A percentile compares a stretch with the other conserved stretches of the same genome.
Evolutionary conservation across 2,329 filamentous ascomycete species (phyloP).

Genomic region (Cladosporium austrohemisphaericum): DNA sequence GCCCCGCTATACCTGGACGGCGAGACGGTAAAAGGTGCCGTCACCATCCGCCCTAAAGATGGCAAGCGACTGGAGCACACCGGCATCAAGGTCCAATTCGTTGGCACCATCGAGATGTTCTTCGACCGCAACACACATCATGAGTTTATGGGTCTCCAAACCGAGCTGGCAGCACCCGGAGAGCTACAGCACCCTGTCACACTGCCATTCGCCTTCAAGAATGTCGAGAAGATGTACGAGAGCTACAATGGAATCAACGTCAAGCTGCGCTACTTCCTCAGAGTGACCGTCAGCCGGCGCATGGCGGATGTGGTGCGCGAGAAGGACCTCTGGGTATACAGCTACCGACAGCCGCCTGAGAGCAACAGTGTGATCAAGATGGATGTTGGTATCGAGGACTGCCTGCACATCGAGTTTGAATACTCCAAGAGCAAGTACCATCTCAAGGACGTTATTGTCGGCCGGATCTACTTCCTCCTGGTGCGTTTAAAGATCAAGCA

Average conservation of each 20-base stretch:
- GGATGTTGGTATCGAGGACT: slow-evolving; percentile 99
- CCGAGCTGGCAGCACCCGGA: slow-evolving; percentile 92
- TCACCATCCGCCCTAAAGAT: slow-evolving; percentile 94
- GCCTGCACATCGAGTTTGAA: slow-evolving; percentile 97
- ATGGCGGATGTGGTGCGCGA: slow-evolving; percentile 98
- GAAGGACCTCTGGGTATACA: slow-evolving; percentile 99
- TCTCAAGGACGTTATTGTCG: slow-evolving; percentile 97
- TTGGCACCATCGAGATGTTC: slow-evolving; percentile 99
- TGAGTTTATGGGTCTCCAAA: slow-evolving; percentile 94
- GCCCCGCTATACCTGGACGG: slow-evolving; percentile 96
- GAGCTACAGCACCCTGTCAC: slow-evolving; percentile 98
- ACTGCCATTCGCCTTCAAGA: slow-evolving; percentile 99
- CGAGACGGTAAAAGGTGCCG: slow-evolving; percentile 93
- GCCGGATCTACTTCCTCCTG: slow-evolving; percentile 95
- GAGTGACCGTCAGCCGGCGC: slow-evolving; percentile 90
- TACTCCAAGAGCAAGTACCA: slow-evolving; percentile 99
- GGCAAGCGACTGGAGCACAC: slow-evolving; percentile 97
- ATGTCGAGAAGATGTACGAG: slow-evolving; percentile 99
- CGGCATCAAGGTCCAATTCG: slow-evolving; percentile 99
- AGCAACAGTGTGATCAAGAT: slow-evolving; percentile 99
- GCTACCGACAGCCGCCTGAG: slow-evolving; percentile 95
- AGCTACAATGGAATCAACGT: slow-evolving; percentile 99
- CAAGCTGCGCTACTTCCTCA: slow-evolving; percentile 95
- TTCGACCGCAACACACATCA: slow-evolving; percentile 99
- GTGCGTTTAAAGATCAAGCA: slow-evolving; percentile 99